Evolutionary conservation across 345 rosid species (phyloP).

Genomic region (Lenwebbia sp.): DNA sequence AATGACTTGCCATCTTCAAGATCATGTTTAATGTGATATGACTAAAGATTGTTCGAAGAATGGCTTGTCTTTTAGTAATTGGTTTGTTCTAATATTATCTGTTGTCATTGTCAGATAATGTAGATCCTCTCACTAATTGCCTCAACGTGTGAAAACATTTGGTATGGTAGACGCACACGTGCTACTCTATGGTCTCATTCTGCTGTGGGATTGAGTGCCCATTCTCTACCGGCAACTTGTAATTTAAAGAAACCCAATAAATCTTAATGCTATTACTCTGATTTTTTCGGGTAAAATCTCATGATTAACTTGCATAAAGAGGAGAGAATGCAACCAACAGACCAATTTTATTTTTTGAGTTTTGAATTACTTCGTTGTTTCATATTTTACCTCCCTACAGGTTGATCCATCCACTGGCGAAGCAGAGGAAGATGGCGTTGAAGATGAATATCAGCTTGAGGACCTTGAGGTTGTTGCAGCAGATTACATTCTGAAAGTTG

Average conservation of each 20-base stretch:
- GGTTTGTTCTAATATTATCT: neutral
- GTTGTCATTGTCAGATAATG: neutral
- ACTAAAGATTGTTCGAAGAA: neutral
- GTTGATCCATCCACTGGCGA: slow-evolving; percentile 90
- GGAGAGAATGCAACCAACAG: neutral
- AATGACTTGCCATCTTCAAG: neutral
- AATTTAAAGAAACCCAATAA: neutral
- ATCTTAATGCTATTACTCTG: neutral
- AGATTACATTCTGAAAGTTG: slow-evolving; percentile 81
- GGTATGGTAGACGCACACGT: neutral
- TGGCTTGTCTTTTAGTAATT: neutral
- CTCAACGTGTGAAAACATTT: neutral
- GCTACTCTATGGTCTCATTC: neutral
- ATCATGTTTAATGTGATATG: neutral
- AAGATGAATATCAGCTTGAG: slow-evolving; percentile 96
- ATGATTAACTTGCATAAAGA: neutral
- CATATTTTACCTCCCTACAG: slow-evolving; percentile 17
- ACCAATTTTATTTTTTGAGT: neutral
- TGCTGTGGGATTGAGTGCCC: neutral
- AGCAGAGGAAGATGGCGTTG: slow-evolving; percentile 92
- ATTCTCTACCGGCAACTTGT: neutral
- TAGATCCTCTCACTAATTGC: neutral
- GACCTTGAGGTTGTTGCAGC: slow-evolving; percentile 92
- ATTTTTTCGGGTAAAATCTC: neutral
- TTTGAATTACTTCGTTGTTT: neutral